Evolutionary conservation across 2,329 filamentous ascomycete genomes (phyloP).

Genomic region (Alternaria atra): DNA sequence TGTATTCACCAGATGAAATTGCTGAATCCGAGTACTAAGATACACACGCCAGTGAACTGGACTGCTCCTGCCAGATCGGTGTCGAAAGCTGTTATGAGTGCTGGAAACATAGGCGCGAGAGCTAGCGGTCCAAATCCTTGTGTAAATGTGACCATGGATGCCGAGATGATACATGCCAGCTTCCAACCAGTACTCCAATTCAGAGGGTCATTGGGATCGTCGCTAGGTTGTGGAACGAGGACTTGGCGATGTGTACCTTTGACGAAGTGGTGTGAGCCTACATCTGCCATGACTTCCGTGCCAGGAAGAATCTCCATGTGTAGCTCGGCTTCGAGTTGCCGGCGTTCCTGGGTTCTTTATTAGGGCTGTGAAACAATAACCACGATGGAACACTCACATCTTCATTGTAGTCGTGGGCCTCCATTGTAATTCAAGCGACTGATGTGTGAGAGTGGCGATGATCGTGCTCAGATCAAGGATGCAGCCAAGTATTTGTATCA

Average conservation of each 20-base stretch:
- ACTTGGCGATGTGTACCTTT: slow-evolving; percentile 59
- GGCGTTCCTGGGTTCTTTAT: slow-evolving; percentile 49
- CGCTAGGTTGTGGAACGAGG: slow-evolving; percentile 64
- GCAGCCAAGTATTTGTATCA: background rate
- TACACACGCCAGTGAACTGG: slow-evolving; percentile 65
- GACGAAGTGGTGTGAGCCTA: slow-evolving; percentile 70
- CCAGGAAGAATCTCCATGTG: slow-evolving; percentile 64
- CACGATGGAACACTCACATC: slow-evolving; percentile 5
- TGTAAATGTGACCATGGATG: slow-evolving; percentile 60
- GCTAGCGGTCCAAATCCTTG: slow-evolving; percentile 66
- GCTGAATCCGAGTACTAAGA: slow-evolving; percentile 66
- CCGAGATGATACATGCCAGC: slow-evolving; percentile 57
- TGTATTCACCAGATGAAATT: slow-evolving; percentile 65
- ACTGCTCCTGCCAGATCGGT: slow-evolving; percentile 63
- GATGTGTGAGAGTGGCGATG: background rate
- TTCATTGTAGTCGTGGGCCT: slow-evolving; percentile 18
- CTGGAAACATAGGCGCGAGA: slow-evolving; percentile 67
- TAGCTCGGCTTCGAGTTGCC: slow-evolving; percentile 62
- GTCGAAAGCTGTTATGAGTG: slow-evolving; percentile 65
- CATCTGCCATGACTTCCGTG: slow-evolving; percentile 69
- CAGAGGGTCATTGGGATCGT: slow-evolving; percentile 61
- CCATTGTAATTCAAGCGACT: slow-evolving; percentile 6
- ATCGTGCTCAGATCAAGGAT: background rate
- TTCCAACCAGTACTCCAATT: slow-evolving; percentile 63
- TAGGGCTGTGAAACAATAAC: background rate